Conservation (phyloP, 305 asterid species). For the Solanum hybrid region DNA sequence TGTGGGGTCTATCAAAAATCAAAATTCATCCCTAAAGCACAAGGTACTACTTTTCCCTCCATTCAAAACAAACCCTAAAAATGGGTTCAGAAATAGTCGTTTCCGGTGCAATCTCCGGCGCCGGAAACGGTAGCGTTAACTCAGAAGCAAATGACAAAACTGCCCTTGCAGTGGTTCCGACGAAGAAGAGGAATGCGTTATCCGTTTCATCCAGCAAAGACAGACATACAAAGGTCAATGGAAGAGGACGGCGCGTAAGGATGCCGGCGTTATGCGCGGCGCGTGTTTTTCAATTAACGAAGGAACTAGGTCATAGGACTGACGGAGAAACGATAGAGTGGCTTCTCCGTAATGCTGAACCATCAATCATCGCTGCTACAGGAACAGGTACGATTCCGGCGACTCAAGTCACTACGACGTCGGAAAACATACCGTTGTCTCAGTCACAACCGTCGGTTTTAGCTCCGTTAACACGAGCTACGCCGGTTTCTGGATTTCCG, state of each 20-base stretch:
- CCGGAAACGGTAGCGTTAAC: background rate
- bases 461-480: background rate
- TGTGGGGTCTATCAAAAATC: background rate
- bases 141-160: background rate
- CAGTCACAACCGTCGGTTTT: conserved; percentile 5
- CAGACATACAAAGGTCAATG: conserved; percentile 64
- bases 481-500: background rate
- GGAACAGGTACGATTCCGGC: conserved; percentile 56
- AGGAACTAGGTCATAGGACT: conserved; percentile 56
- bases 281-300: conserved; percentile 60
- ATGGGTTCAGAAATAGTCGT: conserved; percentile 6
- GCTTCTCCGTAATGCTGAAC: conserved; percentile 66
- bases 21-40: background rate
- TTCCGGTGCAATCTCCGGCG: background rate
- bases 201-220: conserved; percentile 18
- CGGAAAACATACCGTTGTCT: conserved; percentile 13
- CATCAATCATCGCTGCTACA: conserved; percentile 47
- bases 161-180: background rate
- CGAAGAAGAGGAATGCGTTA: background rate
- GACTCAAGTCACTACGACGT: conserved; percentile 25
- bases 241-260: conserved; percentile 64
- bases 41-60: background rate
- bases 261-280: conserved; percentile 71
- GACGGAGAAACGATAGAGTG: conserved; percentile 78
- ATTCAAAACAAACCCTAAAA: background rate